Evolutionary conservation across 1,284 basidiomycete species (phyloP).

Genomic region (Malassezia furfur): DNA sequence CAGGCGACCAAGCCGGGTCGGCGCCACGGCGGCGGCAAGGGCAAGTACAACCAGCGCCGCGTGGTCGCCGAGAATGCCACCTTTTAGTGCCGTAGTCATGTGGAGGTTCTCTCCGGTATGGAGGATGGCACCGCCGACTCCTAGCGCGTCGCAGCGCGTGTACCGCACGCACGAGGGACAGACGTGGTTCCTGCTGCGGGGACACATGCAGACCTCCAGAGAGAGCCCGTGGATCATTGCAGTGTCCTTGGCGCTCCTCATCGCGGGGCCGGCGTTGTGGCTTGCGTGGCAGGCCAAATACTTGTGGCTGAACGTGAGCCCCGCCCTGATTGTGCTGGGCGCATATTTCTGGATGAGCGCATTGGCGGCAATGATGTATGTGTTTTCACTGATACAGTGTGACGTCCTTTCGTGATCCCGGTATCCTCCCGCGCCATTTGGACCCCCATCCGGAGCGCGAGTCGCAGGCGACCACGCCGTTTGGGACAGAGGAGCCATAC

Average conservation of each 20-base stretch:
- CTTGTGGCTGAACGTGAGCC: slow-evolving; percentile 26
- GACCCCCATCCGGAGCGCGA: slow-evolving; percentile 43
- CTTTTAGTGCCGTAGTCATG: slow-evolving; percentile 5
- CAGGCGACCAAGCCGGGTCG: slow-evolving; percentile 28
- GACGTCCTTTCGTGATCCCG: slow-evolving; percentile 41
- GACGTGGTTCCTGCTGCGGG: neutral
- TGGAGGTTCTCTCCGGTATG: neutral
- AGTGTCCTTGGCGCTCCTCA: slow-evolving; percentile 21
- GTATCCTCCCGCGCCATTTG: slow-evolving; percentile 40
- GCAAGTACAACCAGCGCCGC: slow-evolving; percentile 19
- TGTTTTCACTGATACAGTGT: slow-evolving; percentile 9
- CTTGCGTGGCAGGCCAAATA: slow-evolving; percentile 36
- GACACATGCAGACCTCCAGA: neutral
- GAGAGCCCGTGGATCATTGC: slow-evolving; percentile 19
- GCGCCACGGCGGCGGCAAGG: slow-evolving; percentile 61
- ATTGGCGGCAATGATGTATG: slow-evolving; percentile 29
- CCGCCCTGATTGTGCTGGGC: slow-evolving; percentile 31
- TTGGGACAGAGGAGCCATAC: slow-evolving; percentile 1
- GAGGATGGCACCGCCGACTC: too few relatives aligned
- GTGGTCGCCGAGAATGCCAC: slow-evolving; percentile 8
- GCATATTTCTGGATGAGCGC: slow-evolving; percentile 31
- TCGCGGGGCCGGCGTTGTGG: slow-evolving; percentile 34
- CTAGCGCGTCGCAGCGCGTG: too few relatives aligned
- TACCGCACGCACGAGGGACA: neutral
- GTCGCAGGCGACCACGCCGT: slow-evolving; percentile 5